Conservation (phyloP, 768 basidiomycete genomes). For the Panus rudis region DNA sequence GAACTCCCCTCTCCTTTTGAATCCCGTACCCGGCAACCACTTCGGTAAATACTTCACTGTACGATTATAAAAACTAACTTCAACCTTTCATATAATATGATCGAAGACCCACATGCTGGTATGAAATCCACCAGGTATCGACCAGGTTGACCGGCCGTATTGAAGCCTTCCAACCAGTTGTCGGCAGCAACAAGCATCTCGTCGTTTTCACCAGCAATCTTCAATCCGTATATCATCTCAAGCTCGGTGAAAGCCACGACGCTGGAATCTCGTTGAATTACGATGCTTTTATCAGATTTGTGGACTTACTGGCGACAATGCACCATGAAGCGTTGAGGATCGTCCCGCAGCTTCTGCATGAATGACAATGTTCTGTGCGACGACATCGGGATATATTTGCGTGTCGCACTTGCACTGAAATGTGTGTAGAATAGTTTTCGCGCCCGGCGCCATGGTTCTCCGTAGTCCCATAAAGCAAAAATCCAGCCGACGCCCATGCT, state of each 20-base stretch:
- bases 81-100: background rate
- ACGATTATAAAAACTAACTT: background rate
- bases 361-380: too few species aligned
- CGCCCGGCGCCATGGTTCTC: too few species aligned
- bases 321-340: background rate
- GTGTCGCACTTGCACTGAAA: background rate
- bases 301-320: background rate
- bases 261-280: background rate
- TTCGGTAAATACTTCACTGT: constrained; percentile 21
- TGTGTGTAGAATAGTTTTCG: background rate
- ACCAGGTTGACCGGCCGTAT: constrained; percentile 22
- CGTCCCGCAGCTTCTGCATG: background rate
- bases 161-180: constrained; percentile 15
- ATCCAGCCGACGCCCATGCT: too few species aligned
- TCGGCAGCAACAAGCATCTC: constrained; percentile 16
- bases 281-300: background rate
- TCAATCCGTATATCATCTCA: constrained; percentile 12
- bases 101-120: constrained; percentile 19
- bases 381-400: too few species aligned
- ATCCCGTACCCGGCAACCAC: constrained; percentile 34
- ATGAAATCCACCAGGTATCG: constrained; percentile 28
- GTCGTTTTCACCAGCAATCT: constrained; percentile 9
- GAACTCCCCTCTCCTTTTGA: constrained; percentile 8
- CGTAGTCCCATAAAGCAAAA: too few species aligned
- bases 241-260: constrained; percentile 9